Conservation (phyloP, 805 yeast genomes). For the Candida maltosa region DNA sequence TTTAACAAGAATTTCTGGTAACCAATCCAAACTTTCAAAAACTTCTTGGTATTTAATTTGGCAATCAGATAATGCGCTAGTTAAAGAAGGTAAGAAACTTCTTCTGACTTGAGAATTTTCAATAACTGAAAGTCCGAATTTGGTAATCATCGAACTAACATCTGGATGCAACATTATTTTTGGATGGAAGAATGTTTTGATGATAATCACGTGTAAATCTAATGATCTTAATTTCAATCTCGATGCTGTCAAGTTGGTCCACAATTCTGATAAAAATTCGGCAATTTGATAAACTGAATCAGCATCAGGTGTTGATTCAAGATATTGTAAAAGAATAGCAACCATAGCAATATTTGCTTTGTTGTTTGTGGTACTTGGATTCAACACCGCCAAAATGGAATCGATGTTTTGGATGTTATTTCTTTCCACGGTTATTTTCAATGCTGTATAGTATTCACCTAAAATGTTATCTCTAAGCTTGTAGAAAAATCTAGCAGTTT, state of each 20-base stretch:
- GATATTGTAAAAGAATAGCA: constrained; percentile 12
- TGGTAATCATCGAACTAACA: constrained; percentile 20
- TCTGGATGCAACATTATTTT: constrained; percentile 27
- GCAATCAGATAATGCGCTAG: constrained; percentile 43
- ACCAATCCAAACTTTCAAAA: constrained; percentile 48
- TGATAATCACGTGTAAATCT: constrained; percentile 54
- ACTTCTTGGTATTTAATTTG: constrained; percentile 27
- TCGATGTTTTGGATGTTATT: neutral
- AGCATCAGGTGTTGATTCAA: constrained; percentile 7
- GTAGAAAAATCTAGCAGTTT: constrained; percentile 32
- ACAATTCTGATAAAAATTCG: constrained; percentile 40
- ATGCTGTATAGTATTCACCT: constrained; percentile 16
- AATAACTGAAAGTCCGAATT: constrained; percentile 44
- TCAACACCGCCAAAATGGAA: constrained; percentile 11
- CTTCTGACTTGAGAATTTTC: constrained; percentile 59
- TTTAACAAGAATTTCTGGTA: constrained; percentile 45
- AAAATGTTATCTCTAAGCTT: constrained; percentile 39
- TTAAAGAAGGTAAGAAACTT: constrained; percentile 59
- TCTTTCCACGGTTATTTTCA: constrained; percentile 3
- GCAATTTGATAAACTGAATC: constrained; percentile 18
- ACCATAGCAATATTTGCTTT: constrained; percentile 23
- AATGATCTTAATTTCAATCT: constrained; percentile 66
- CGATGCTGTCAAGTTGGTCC: constrained; percentile 57
- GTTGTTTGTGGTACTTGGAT: constrained; percentile 18
- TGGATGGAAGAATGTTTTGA: constrained; percentile 47